Percentiles rank a stretch among this genome's conserved stretches.
phyloP scores from a whole-genome alignment of 2,329 filamentous ascomycete genomes.

The Calonectria henricotiae region DNA sequence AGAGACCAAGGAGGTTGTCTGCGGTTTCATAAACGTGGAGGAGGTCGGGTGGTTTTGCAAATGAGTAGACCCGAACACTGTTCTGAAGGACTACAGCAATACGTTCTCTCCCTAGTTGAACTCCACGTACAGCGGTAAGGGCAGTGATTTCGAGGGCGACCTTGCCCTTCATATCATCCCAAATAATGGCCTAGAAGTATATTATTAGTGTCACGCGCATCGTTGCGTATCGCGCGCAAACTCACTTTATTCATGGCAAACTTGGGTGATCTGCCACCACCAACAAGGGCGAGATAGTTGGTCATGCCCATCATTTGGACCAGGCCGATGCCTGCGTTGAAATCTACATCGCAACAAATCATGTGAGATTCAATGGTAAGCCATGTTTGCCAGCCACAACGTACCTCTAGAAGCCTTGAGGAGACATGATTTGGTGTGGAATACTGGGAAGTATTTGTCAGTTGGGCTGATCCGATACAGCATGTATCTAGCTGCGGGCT shows the following conservation, averaged over 20 bases:
- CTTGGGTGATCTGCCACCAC: constrained; percentile 88
- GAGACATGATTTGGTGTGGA: constrained; percentile 81
- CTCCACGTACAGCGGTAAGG: constrained; percentile 84
- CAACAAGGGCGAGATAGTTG: constrained; percentile 91
- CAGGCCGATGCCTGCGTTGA: constrained; percentile 86
- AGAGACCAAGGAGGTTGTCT: constrained; percentile 86
- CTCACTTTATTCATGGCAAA: constrained; percentile 88
- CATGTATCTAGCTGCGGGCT: constrained; percentile 7
- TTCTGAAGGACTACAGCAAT: constrained; percentile 88
- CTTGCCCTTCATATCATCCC: constrained; percentile 88
- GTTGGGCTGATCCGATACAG: constrained; percentile 30
- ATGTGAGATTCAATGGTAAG: constrained; percentile 8
- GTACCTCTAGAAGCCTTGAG: constrained; percentile 72
- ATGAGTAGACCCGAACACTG: constrained; percentile 85
- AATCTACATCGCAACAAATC: constrained; percentile 66
- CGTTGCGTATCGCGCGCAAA: not conserved
- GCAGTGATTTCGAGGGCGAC: constrained; percentile 84
- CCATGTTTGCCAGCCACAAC: not conserved
- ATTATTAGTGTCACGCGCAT: constrained; percentile 19
- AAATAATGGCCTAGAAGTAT: constrained; percentile 79
- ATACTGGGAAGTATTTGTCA: constrained; percentile 68
- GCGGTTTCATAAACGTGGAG: constrained; percentile 87
- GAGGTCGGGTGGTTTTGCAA: constrained; percentile 80
- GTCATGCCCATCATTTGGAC: constrained; percentile 90
- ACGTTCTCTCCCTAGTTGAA: constrained; percentile 82